These are phyloP conservation scores for Nothophaeocryptopus gaeumannii DNA, from an alignment of 2,329 filamentous ascomycete genomes.

Conservation along the genomic window DNA sequence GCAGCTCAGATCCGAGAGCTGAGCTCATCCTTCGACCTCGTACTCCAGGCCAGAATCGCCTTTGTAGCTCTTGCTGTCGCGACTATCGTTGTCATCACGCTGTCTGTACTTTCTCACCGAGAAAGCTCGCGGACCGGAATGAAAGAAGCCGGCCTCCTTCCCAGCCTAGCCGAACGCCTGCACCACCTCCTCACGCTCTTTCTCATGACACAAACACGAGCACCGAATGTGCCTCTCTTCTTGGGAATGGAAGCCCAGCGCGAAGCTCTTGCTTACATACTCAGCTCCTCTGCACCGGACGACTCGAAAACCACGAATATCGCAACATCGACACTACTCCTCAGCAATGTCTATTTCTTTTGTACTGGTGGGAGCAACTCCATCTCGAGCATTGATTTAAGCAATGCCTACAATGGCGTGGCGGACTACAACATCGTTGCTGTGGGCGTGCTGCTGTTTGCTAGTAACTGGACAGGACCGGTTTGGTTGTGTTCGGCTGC, in stretches of 20 bases:
- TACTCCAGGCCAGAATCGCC: slow-evolving; percentile 36
- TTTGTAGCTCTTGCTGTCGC: slow-evolving; percentile 39
- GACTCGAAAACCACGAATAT: slow-evolving; percentile 33
- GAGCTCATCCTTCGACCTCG: slow-evolving; percentile 31
- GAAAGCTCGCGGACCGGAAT: slow-evolving; percentile 6
- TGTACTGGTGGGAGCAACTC: slow-evolving; percentile 87
- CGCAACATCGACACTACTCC: slow-evolving; percentile 67
- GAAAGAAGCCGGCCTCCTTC: slow-evolving; percentile 16
- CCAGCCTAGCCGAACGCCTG: slow-evolving; percentile 32
- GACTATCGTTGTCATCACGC: slow-evolving; percentile 29
- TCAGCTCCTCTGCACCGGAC: slow-evolving; percentile 2
- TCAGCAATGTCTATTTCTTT: slow-evolving; percentile 84
- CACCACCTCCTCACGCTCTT: slow-evolving; percentile 75
- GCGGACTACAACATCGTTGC: slow-evolving; percentile 73
- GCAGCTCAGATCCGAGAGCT: slow-evolving; percentile 33
- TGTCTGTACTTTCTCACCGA: slow-evolving; percentile 20
- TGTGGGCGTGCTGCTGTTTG: slow-evolving; percentile 80
- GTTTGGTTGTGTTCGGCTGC: slow-evolving; percentile 78
- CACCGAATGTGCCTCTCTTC: slow-evolving; percentile 81
- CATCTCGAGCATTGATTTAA: slow-evolving; percentile 92
- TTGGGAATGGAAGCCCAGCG: slow-evolving; percentile 66
- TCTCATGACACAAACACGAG: slow-evolving; percentile 80
- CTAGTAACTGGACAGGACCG: slow-evolving; percentile 86
- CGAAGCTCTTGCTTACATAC: slow-evolving; percentile 26
- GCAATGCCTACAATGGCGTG: slow-evolving; percentile 91